Evolutionary conservation across 2,329 filamentous ascomycete species (phyloP), one percentile per base, ranked within the genome.

Genomic region (Lecanoromycetidae sp.): DNA sequence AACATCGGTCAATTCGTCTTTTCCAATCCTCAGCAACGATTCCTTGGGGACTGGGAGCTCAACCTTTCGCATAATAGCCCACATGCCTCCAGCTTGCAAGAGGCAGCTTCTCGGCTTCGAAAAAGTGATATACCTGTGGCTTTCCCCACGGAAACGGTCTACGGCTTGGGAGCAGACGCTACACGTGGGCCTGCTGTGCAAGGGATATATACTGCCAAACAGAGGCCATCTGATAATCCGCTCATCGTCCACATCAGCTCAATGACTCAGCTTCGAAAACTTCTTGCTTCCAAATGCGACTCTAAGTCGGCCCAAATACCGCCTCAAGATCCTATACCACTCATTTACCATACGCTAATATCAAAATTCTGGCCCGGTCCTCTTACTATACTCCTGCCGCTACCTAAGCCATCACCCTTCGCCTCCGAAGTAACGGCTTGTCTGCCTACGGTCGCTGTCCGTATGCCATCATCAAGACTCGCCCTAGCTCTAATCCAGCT

Each of bases 121-220:
- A 71, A 71, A 15, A 79, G 74, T 43, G 74, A 85, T 60, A 74
- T 75, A 3, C 91, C 91, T 4, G 87, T 98, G 39, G 91, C 86
- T 1, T 98, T 98, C 61, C 91, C 91, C 0, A 98, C 91, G 0
- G 91, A 98, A 67, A 98, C 91, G 0, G 91, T 98, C 0, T 98
- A 98, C 62, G 91, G 91, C 0, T 74, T 98, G 6, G 91, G 87
- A n/a, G 91, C 91, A 12, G 91, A 96, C 67, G 91, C 91, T 9
- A 96, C 88, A 22, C 77, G 87, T 57, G 87, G 81, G 58, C 71
- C 69, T 20, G 84, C 90, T 2, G 90, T 96, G 5, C 79, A 75
- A 59, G 88, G 87, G n/a, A 98, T 98, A 55, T 98, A 91, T 64
- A 73, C 77, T 19, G 87, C 86, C 44, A 98, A 98, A 67, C 84